phyloP scores from a whole-genome alignment of 1,284 basidiomycete species.

The Moniliella sp. region DNA sequence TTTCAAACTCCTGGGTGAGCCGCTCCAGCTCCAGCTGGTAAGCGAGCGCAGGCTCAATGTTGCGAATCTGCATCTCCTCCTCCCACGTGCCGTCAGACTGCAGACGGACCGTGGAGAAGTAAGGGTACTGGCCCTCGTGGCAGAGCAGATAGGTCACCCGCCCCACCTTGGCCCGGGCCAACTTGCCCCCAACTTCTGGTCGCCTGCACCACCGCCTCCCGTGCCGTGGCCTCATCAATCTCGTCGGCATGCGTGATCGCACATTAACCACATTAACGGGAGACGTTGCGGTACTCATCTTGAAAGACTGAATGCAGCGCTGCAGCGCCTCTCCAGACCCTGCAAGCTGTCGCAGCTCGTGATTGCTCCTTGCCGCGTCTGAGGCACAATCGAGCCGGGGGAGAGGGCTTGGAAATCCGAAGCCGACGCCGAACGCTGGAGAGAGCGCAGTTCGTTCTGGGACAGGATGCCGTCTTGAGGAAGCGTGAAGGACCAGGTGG shows the following conservation, averaged over 20 bases:
- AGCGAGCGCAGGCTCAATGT: conserved; percentile 91
- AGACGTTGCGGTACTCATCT: too few relatives aligned
- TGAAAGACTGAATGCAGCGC: too few relatives aligned
- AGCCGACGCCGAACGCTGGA: too few relatives aligned
- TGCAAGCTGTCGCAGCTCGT: conserved; percentile 19
- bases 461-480: too few relatives aligned
- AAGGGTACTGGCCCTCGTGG: conserved; percentile 70
- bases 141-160: conserved; percentile 81
- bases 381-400: too few relatives aligned
- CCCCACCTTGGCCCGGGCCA: conserved; percentile 59
- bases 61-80: conserved; percentile 87
- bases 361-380: conserved; percentile 31
- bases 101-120: conserved; percentile 72
- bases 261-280: conserved; percentile 73
- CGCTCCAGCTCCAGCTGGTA: conserved; percentile 94
- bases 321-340: conserved; percentile 18
- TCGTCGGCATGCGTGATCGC: conserved; percentile 44
- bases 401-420: too few relatives aligned
- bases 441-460: too few relatives aligned
- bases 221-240: conserved; percentile 56
- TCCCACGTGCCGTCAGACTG: conserved; percentile 47
- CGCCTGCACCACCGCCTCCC: conserved; percentile 51
- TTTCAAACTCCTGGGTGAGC: conserved; percentile 72
- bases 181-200: conserved; percentile 49
- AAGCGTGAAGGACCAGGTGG: conserved; percentile 41